Conservation (phyloP, 2,329 filamentous ascomycete genomes). For the Mycosphaerelloides madeirae region DNA sequence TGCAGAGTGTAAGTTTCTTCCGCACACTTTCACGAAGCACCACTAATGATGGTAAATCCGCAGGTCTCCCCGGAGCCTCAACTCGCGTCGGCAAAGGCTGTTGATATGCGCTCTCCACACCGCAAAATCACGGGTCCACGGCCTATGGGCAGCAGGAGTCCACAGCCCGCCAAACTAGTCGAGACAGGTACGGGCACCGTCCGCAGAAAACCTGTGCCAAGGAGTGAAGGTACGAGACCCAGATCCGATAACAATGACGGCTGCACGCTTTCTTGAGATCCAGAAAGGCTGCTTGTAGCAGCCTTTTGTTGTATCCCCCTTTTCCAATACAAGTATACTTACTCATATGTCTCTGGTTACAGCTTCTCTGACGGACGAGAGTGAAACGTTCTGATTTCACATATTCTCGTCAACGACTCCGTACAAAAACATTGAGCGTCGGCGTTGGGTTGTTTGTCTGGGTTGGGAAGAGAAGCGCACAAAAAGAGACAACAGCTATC, state of each 20-base stretch:
- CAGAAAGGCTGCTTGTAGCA: too few species aligned
- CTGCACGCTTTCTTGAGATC: too few species aligned
- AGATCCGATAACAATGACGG: too few species aligned
- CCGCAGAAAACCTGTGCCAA: conserved; percentile 26
- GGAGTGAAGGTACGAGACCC: conserved; percentile 18
- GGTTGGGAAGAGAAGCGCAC: too few species aligned
- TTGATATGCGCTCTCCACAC: conserved; percentile 31
- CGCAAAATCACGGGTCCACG: conserved; percentile 47
- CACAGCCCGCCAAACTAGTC: conserved; percentile 10
- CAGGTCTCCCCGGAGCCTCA: conserved; percentile 29
- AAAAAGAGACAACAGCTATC: too few species aligned
- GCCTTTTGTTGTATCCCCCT: too few species aligned
- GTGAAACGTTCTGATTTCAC: neutral
- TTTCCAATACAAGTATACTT: neutral
- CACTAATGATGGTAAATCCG: too few species aligned
- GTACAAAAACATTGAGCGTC: too few species aligned
- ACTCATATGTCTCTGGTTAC: neutral
- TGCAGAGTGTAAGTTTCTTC: neutral
- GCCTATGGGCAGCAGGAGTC: conserved; percentile 43
- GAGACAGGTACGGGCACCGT: conserved; percentile 20
- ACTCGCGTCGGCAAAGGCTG: conserved; percentile 23
- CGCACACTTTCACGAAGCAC: too few species aligned
- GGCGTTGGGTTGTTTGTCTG: too few species aligned
- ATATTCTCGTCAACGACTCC: too few species aligned
- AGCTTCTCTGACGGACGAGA: neutral